phyloP scores from a whole-genome alignment of 495 filamentous ascomycete genomes.

The Lasiosphaeria hispida region DNA sequence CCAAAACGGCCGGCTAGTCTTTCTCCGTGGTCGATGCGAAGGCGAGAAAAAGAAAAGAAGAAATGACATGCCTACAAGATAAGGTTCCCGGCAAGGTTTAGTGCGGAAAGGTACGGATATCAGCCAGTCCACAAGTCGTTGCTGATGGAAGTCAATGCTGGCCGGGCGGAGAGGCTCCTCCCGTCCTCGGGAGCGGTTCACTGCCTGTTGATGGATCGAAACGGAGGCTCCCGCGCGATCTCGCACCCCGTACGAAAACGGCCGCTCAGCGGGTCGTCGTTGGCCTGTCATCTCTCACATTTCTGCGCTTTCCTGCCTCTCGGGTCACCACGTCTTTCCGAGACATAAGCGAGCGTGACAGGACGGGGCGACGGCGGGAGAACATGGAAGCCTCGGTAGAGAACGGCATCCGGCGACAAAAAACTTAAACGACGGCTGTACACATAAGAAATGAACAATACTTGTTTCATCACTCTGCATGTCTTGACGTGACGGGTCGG shows the following conservation, averaged over 20 bases:
- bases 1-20: too few relatives aligned
- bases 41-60: too few relatives aligned
- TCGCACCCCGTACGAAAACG: not conserved
- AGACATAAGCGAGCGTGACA: not conserved
- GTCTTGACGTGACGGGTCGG: slow-evolving; percentile 5
- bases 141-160: too few relatives aligned
- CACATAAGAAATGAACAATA: slow-evolving; percentile 4
- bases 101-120: too few relatives aligned
- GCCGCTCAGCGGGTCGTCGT: too few relatives aligned
- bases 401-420: not conserved
- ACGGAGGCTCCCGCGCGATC: not conserved
- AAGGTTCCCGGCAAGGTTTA: too few relatives aligned
- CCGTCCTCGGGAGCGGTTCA: slow-evolving; percentile 4
- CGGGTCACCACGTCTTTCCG: not conserved
- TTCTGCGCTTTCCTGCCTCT: too few relatives aligned
- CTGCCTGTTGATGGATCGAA: not conserved
- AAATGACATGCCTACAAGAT: too few relatives aligned
- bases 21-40: too few relatives aligned
- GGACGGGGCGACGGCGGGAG: slow-evolving; percentile 1
- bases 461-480: slow-evolving; percentile 9
- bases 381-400: slow-evolving; percentile 11
- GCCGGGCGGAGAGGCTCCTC: slow-evolving; percentile 11
- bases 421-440: not conserved
- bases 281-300: too few relatives aligned
- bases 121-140: too few relatives aligned